These are phyloP conservation scores for Euphorbia neoarborescens DNA, from an alignment of 441 rosid genomes.

Conservation along the genomic window DNA sequence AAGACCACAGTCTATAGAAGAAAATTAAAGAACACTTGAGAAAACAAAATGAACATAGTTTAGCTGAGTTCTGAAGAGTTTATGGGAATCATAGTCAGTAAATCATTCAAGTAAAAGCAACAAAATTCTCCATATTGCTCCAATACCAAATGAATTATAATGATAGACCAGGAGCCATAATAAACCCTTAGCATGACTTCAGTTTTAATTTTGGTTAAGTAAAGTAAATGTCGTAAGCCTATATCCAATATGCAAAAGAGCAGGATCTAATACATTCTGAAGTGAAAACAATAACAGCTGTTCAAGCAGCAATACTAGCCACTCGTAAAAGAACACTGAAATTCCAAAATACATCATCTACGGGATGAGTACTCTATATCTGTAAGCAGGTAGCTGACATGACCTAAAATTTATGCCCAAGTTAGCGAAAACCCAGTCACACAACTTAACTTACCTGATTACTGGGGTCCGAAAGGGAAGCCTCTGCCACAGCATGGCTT, in stretches of 20 bases:
- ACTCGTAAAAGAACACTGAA: neutral
- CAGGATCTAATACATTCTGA: neutral
- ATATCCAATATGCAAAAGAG: neutral
- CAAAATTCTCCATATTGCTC: neutral
- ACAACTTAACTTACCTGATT: conserved; percentile 46
- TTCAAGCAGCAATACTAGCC: neutral
- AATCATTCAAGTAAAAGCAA: neutral
- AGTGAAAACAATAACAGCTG: neutral
- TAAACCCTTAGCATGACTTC: neutral
- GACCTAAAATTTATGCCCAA: neutral
- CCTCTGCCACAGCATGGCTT: conserved; percentile 27
- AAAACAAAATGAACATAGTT: neutral
- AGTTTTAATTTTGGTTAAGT: neutral
- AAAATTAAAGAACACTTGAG: neutral
- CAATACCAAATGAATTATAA: neutral
- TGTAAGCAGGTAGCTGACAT: neutral
- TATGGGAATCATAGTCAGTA: neutral
- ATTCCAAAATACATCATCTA: neutral
- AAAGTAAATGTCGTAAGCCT: neutral
- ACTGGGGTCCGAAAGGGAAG: conserved; percentile 27
- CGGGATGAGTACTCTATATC: neutral
- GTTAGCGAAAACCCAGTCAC: neutral
- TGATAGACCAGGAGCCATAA: neutral
- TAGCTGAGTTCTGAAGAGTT: neutral
- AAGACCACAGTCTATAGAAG: neutral